Evolutionary conservation across 164 flowering plant species (phyloP).

Genomic region (Kingdonia uniflora): DNA sequence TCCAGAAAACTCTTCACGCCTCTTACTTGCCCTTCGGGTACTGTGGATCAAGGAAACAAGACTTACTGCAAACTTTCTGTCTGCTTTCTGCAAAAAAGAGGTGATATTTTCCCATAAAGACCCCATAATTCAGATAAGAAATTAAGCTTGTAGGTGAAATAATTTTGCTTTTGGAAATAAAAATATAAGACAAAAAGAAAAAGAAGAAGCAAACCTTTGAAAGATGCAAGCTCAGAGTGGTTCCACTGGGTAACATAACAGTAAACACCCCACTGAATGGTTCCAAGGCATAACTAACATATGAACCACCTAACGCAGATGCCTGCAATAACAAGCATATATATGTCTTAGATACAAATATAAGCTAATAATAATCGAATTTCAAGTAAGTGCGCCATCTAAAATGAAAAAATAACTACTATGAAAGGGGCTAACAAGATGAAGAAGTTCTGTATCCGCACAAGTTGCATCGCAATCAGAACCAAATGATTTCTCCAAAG

Average conservation of each 20-base stretch:
- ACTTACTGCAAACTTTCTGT: conserved; percentile 36
- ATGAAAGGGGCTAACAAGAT: conserved; percentile 40
- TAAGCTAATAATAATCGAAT: neutral
- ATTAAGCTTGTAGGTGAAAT: neutral
- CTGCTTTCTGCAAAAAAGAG: conserved; percentile 49
- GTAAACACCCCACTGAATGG: conserved; percentile 46
- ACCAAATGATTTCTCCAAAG: conserved; percentile 34
- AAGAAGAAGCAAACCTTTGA: conserved; percentile 42
- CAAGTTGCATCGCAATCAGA: conserved; percentile 21
- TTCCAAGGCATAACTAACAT: conserved; percentile 27
- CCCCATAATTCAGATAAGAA: neutral
- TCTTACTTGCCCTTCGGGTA: conserved; percentile 36
- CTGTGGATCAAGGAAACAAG: conserved; percentile 40
- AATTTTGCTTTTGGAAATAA: too few relatives aligned
- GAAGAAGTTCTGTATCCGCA: conserved; percentile 43
- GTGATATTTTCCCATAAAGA: conserved; percentile 4
- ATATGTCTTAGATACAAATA: neutral
- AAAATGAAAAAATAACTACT: neutral
- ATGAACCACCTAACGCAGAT: conserved; percentile 80
- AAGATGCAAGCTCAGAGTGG: conserved; percentile 47
- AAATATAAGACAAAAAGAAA: neutral
- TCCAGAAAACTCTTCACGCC: conserved; percentile 36
- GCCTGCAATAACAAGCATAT: conserved; percentile 35
- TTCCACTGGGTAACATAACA: conserved; percentile 43
- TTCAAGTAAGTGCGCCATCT: too few relatives aligned